Percentiles rank a stretch among this genome's conserved stretches.
These are phyloP conservation scores for Phytopythium boreale DNA, from an alignment of 352 stramenopile species.

Conservation along the genomic window DNA sequence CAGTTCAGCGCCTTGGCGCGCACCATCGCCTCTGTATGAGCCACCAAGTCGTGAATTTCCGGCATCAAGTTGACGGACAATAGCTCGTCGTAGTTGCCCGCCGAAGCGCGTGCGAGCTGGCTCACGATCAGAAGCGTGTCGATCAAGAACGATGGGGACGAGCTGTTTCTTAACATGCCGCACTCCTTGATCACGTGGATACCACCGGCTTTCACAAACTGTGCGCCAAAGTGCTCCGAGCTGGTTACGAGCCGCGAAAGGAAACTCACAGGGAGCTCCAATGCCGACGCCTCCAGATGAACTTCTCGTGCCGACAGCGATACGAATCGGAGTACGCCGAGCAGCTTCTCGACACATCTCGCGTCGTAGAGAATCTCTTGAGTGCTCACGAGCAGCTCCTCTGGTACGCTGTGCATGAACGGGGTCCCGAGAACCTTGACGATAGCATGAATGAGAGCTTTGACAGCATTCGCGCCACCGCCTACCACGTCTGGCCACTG, in stretches of 20 bases:
- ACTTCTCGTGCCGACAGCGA: constrained; percentile 45
- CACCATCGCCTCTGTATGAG: constrained; percentile 69
- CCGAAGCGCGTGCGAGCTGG: constrained; percentile 80
- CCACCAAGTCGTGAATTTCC: constrained; percentile 57
- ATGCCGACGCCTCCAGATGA: constrained; percentile 47
- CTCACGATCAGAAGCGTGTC: constrained; percentile 83
- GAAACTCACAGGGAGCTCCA: constrained; percentile 78
- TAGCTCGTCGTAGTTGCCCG: constrained; percentile 75
- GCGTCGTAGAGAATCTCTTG: constrained; percentile 75
- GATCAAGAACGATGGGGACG: constrained; percentile 64
- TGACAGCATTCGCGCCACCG: constrained; percentile 78
- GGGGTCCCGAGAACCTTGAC: constrained; percentile 83
- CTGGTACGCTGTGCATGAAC: constrained; percentile 63
- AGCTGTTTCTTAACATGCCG: constrained; percentile 39
- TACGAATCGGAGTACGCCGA: constrained; percentile 62
- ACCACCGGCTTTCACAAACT: constrained; percentile 73
- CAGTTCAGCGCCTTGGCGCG: constrained; percentile 89
- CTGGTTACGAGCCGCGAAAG: constrained; percentile 81
- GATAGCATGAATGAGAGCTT: constrained; percentile 78
- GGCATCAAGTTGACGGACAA: constrained; percentile 38
- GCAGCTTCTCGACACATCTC: constrained; percentile 58
- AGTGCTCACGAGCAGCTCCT: constrained; percentile 61
- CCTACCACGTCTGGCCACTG: constrained; percentile 75
- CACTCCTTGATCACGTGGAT: constrained; percentile 72
- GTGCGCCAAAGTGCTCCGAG: constrained; percentile 76